phyloP scores from a whole-genome alignment of 257 asterid species.

The Handroanthus guayacan region DNA sequence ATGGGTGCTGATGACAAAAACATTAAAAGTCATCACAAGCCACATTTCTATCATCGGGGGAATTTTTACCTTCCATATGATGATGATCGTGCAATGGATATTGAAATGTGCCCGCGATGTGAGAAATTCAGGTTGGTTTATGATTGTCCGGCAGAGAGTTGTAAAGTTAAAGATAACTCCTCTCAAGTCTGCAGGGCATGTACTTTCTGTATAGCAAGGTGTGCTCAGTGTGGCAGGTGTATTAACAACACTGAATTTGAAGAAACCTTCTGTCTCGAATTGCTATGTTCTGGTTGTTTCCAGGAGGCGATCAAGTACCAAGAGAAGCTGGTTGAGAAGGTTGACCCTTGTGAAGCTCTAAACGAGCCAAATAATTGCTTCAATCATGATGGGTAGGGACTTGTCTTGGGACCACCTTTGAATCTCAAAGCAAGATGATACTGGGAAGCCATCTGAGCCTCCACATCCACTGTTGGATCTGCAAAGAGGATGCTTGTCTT shows the following conservation, averaged over 20 bases:
- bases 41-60: slow-evolving; percentile 59
- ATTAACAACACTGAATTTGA: slow-evolving; percentile 54
- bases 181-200: slow-evolving; percentile 64
- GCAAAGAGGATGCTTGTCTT: neutral
- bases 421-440: slow-evolving; percentile 21
- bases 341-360: slow-evolving; percentile 24
- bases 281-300: slow-evolving; percentile 60
- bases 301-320: slow-evolving; percentile 36
- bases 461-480: neutral
- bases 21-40: slow-evolving; percentile 42
- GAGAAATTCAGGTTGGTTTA: slow-evolving; percentile 61
- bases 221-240: slow-evolving; percentile 71
- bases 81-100: slow-evolving; percentile 66
- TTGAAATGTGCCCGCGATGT: slow-evolving; percentile 67
- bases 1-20: slow-evolving; percentile 38
- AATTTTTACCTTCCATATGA: slow-evolving; percentile 53
- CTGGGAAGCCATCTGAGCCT: slow-evolving; percentile 9
- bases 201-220: slow-evolving; percentile 59
- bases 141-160: slow-evolving; percentile 66
- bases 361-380: neutral
- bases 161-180: slow-evolving; percentile 48
- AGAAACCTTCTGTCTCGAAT: slow-evolving; percentile 66
- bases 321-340: slow-evolving; percentile 31
- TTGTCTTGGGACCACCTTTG: neutral
- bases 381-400: slow-evolving; percentile 10